Evolutionary conservation across 805 yeast genomes (phyloP), one percentile per base, ranked within the genome.

Genomic region (Myxozyma nipponensis): DNA sequence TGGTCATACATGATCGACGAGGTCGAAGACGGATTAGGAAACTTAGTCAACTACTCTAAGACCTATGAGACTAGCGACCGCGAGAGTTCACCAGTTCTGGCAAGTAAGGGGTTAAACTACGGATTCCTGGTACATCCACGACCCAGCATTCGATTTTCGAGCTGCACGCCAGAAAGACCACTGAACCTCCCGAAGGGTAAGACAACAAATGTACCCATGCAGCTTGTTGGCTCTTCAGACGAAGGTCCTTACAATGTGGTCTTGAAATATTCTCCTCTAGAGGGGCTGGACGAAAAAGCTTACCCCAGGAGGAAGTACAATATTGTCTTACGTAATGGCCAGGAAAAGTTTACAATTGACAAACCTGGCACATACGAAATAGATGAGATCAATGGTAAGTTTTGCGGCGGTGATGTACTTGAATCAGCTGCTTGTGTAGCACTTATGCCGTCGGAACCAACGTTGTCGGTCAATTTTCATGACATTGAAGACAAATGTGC

Each of bases 401-500:
- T 64, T 62, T 93, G 98, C 69, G 73, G 77, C 0, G 88, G 95
- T 42, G 72, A 74, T 10, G 73, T 86, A 19, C 62, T 70, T 38
- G 87, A 83, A n/a, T 70, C 78, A 9, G 74, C 81, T 1, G 65
- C 72, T 1, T 72, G 84, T 9, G 63, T 71, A 17, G 74, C 87
- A 1, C 79, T 88, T 0, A 69, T 70, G 30, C 83, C 85, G 3
- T 76, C 81, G 2, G 75, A 76, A 32, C 83, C 85, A 7, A 62
- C 69, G 21, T 53, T 81, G 22, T 57, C 64, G 2, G 74, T 78
- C 15, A 63, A 58, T 25, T 73, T 72, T 52, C 72, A 72, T 13
- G 80, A 91, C 2, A 79, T 91, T 2, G 72, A 80, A 23, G 98
- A 91, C 62, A 79, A 84, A 43, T 93, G 99, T 70, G 85, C 93